Base-by-base conservation (phyloP, 2,329 filamentous ascomycete species). In the Scytalidium lignicola region DNA sequence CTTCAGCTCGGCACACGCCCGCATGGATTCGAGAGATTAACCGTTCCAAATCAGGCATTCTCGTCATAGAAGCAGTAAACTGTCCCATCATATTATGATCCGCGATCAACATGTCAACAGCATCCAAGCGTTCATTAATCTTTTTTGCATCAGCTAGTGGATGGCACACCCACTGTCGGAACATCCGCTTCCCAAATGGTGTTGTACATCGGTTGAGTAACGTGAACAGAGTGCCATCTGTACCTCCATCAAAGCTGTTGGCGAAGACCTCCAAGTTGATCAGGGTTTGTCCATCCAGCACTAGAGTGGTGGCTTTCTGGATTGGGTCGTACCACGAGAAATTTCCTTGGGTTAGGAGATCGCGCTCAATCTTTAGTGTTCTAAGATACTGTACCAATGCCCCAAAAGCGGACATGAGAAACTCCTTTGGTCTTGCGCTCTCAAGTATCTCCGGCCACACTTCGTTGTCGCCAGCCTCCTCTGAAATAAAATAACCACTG, bases 201-300 rank as follows among this genome's bases (percentile, higher is more conserved):
- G 93, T 97, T 54, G 96, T 86, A 64, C 93, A 99, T 46, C 90
- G 83, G 66, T 99, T 97, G 46, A 99, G 79, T 55, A 99, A 82
- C 46, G 80, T 80, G 68, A 97, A 99, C 1, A 99, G 71, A 0
- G 93, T 97, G 6, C 93, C 93, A 37, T 95, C 87, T 1, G 76
- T 66, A 13, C 89, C 83, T 7, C 91, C 92, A 62, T 96, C 92
- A 56, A 87, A 90, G 0, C 86, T 91, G 67, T 99, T 99, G 58
- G 90, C 80, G 59, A 99, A 99, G 4, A 99, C 81, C 65, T 99
- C 93, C n/a, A 99, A 82, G 62, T 99, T 99, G 74, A 95, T 95
- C 58, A 99, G 75, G 19, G 91, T 97, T 65, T 99, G 93, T 1
- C 93, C 93, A 60, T 99, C 93, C 1, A 99, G 78, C 9, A 99